These are phyloP conservation scores for Dictyophora rubrovolvata DNA, from an alignment of 768 basidiomycete species.

Conservation along the genomic window DNA sequence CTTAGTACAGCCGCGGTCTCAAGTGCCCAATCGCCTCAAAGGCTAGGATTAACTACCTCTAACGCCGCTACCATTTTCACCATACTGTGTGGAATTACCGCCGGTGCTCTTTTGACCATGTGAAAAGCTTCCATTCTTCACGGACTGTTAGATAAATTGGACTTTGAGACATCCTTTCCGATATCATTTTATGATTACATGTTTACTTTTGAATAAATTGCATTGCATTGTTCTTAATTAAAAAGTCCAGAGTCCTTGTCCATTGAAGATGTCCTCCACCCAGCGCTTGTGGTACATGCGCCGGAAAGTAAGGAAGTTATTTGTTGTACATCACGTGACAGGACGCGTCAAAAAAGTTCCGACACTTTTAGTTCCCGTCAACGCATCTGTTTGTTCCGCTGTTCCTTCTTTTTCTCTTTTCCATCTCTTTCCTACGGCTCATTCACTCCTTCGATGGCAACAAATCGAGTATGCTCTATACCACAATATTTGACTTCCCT, in stretches of 20 bases:
- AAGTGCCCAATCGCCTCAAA: background rate
- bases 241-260: too few species aligned
- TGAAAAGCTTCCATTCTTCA: background rate
- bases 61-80: background rate
- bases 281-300: background rate
- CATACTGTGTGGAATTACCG: background rate
- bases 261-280: too few species aligned
- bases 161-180: background rate
- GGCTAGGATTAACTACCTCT: background rate
- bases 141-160: background rate
- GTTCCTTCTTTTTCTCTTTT: background rate
- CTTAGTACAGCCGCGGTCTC: conserved; percentile 22
- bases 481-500: background rate
- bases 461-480: conserved; percentile 1
- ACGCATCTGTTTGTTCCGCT: background rate
- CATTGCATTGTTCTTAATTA: too few species aligned
- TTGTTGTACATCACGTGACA: background rate
- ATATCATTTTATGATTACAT: too few species aligned
- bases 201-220: too few species aligned
- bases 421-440: background rate
- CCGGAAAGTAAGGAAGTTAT: background rate
- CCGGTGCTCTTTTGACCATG: background rate
- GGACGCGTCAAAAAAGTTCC: background rate
- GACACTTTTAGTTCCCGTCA: background rate
- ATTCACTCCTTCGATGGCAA: background rate